Evolutionary conservation across 805 yeast species (phyloP), one percentile per base, ranked within the genome.

Genomic region (Lipomyces spencermartinsiae): DNA sequence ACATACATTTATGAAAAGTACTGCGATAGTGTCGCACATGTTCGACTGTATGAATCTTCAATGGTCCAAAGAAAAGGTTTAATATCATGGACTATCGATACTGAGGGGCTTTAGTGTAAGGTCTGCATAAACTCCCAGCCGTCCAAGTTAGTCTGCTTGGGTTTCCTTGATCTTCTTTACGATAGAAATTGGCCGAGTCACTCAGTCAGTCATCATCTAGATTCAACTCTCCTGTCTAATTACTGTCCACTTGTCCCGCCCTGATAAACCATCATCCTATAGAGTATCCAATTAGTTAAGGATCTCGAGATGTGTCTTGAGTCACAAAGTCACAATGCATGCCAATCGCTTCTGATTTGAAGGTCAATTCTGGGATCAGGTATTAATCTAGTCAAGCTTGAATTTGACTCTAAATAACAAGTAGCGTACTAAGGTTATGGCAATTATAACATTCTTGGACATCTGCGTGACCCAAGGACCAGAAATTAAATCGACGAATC

Each of bases 141-240:
- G 46, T 37, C 16, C 43, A 9, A 37, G 43, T 37, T 9, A 37
- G 43, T 9, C 10, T 37, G 16, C 46, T 39, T 39, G 14, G 10
- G 12, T 12, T 37, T 37, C 43, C n/a, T 25, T 25, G 29, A 25
- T 14, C n/a, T 39, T 39, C 46, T 10, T 8, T 39, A 39, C n/a
- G 46, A 39, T 39, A 39, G 46, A 39, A 39, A 39, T 39, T 39
- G 46, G 16, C 43, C 43, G 43, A n/a, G n/a, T n/a, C n/a, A n/a
- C n/a, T n/a, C n/a, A n/a, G n/a, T 10, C 46, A 39, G 46, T 14
- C n/a, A 10, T 39, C 14, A 39, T 39, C 14, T 8, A 39, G 46
- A 39, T 12, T 39, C n/a, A 39, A 10, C 46, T 39, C 46, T 34
- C 37, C 46, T 39, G 46, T 39, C 46, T 39, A 39, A 1, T 39